These are phyloP conservation scores for Alternaria hordeiaustralica DNA, from an alignment of 2,329 filamentous ascomycete species.

Conservation along the genomic window DNA sequence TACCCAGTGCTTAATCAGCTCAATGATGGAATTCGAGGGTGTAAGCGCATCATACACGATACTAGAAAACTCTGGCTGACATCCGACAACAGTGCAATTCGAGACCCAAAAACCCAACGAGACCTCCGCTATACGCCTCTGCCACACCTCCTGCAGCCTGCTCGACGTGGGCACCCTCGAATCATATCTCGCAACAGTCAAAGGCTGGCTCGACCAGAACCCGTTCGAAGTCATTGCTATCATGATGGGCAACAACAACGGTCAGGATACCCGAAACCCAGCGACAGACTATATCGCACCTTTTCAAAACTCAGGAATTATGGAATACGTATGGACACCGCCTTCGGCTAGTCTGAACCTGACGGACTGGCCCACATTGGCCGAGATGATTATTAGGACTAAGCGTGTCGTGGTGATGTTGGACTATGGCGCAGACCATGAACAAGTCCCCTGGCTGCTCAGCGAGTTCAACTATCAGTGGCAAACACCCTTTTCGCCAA, in stretches of 20 bases:
- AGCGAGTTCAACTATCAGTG: constrained; percentile 89
- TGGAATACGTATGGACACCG: constrained; percentile 76
- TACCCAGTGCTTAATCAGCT: constrained; percentile 39
- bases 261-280: constrained; percentile 59
- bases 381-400: constrained; percentile 56
- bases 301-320: constrained; percentile 74
- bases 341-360: constrained; percentile 72
- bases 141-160: constrained; percentile 83
- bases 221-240: constrained; percentile 90
- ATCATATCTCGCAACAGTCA: constrained; percentile 72
- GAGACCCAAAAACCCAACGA: constrained; percentile 63
- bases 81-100: constrained; percentile 60
- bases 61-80: not conserved
- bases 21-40: constrained; percentile 45
- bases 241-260: constrained; percentile 77
- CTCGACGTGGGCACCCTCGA: constrained; percentile 81
- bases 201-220: constrained; percentile 74
- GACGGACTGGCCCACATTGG: constrained; percentile 83
- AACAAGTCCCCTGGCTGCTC: constrained; percentile 78
- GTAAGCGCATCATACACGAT: constrained; percentile 22
- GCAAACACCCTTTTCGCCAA: constrained; percentile 87
- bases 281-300: constrained; percentile 69
- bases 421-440: constrained; percentile 69
- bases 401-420: constrained; percentile 45
- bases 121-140: constrained; percentile 68